Percentiles rank a stretch among this genome's conserved stretches.
Conservation (phyloP, 2,329 filamentous ascomycete genomes). For the Cercospora canescens region DNA sequence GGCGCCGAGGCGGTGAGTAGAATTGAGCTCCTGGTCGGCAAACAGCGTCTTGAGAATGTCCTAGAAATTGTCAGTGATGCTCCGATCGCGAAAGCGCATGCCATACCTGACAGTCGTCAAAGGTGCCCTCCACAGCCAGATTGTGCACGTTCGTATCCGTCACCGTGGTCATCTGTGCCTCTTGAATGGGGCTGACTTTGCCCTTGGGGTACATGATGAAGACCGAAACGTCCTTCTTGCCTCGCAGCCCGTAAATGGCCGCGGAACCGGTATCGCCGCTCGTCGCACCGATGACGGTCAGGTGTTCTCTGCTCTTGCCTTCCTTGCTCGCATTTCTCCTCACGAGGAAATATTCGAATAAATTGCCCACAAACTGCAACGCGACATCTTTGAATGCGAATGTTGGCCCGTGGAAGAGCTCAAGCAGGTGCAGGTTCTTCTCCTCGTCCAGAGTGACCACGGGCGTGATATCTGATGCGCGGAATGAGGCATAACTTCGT, state of each 20-base stretch:
- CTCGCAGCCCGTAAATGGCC: conserved; percentile 90
- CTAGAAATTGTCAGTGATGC: conserved; percentile 39
- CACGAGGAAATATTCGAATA: conserved; percentile 86
- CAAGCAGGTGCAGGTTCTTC: conserved; percentile 78
- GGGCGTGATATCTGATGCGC: conserved; percentile 74
- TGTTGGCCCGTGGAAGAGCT: conserved; percentile 94
- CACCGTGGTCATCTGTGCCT: conserved; percentile 96
- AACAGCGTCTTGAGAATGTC: conserved; percentile 95
- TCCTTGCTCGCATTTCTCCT: conserved; percentile 70
- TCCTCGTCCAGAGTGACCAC: conserved; percentile 71
- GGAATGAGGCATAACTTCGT: conserved; percentile 87
- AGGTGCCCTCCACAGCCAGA: conserved; percentile 83
- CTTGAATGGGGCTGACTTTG: conserved; percentile 86
- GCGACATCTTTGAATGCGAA: conserved; percentile 96
- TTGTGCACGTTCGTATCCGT: conserved; percentile 91
- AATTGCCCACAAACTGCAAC: conserved; percentile 91
- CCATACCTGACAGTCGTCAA: conserved; percentile 88
- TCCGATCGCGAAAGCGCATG: background rate
- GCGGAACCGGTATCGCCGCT: conserved; percentile 90
- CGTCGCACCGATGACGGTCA: conserved; percentile 84
- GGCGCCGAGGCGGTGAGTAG: conserved; percentile 78
- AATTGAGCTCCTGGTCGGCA: conserved; percentile 80
- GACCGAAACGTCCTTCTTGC: conserved; percentile 95
- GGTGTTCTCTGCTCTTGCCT: conserved; percentile 66
- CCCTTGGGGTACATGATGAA: conserved; percentile 94